These are phyloP conservation scores for Phoma sp. DNA, from an alignment of 2,329 filamentous ascomycete genomes.

Conservation along the genomic window DNA sequence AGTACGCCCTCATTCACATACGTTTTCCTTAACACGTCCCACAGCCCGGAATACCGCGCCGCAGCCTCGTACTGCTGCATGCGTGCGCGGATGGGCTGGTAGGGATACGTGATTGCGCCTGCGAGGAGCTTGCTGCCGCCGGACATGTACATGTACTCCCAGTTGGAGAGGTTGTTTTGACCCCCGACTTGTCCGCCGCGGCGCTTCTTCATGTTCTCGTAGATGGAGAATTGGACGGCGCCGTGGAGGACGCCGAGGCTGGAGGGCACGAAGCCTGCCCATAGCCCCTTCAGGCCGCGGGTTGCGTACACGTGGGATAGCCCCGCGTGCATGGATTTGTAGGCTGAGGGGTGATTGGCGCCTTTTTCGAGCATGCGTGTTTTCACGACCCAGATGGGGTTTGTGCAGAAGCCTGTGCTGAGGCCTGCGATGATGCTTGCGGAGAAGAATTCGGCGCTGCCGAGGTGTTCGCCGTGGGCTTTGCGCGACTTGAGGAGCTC, in stretches of 20 bases:
- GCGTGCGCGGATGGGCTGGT: slow-evolving; percentile 88
- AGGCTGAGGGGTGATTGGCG: slow-evolving; percentile 75
- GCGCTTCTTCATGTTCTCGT: slow-evolving; percentile 76
- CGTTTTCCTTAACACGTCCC: slow-evolving; percentile 75
- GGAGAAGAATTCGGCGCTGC: slow-evolving; percentile 78
- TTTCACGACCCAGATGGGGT: slow-evolving; percentile 98
- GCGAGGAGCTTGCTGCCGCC: slow-evolving; percentile 85
- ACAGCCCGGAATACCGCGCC: slow-evolving; percentile 73
- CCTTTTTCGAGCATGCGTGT: slow-evolving; percentile 95
- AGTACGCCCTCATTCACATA: slow-evolving; percentile 79
- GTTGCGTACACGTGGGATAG: slow-evolving; percentile 68
- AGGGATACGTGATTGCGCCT: slow-evolving; percentile 90
- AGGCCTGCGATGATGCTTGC: slow-evolving; percentile 73
- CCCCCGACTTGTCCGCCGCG: slow-evolving; percentile 53
- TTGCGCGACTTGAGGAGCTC: slow-evolving; percentile 57
- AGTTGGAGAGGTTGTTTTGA: slow-evolving; percentile 65
- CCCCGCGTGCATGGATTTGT: slow-evolving; percentile 78
- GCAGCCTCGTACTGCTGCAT: slow-evolving; percentile 90
- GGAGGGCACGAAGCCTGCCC: slow-evolving; percentile 83
- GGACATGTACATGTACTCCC: slow-evolving; percentile 82
- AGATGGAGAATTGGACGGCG: slow-evolving; percentile 94
- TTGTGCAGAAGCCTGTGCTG: slow-evolving; percentile 82
- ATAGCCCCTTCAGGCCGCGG: slow-evolving; percentile 83
- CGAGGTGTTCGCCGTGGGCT: slow-evolving; percentile 54
- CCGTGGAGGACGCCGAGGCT: slow-evolving; percentile 89